Conservation (phyloP, 352 stramenopile genomes). For the Phytophthora brassicae region DNA sequence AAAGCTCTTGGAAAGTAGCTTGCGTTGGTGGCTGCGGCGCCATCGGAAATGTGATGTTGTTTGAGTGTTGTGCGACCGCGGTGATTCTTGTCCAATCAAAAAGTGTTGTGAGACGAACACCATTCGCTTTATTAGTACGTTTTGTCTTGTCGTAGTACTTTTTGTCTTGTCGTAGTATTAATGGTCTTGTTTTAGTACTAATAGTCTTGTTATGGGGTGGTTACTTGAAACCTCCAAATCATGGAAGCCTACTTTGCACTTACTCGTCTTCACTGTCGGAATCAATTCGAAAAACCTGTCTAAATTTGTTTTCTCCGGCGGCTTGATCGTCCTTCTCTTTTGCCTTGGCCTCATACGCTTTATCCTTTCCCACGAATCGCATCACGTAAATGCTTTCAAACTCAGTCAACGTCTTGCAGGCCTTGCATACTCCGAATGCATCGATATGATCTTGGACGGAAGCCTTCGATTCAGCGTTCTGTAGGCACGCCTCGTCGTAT, state of each 20-base stretch:
- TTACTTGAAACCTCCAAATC: background rate
- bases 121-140: constrained; percentile 6
- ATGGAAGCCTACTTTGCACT: background rate
- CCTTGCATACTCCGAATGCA: background rate
- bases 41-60: background rate
- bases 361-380: constrained; percentile 7
- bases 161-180: constrained; percentile 4
- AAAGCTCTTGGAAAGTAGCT: constrained; percentile 6
- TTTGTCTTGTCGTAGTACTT: constrained; percentile 5
- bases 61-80: background rate
- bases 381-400: background rate
- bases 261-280: constrained; percentile 6
- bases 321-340: background rate
- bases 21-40: background rate
- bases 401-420: background rate
- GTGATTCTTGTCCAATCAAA: background rate
- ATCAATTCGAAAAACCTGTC: background rate
- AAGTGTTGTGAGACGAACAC: background rate
- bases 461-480: background rate
- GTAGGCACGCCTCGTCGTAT: background rate
- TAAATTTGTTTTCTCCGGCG: background rate
- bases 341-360: background rate
- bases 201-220: background rate
- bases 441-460: constrained; percentile 6
- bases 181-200: constrained; percentile 2